Evolutionary conservation across 2,329 filamentous ascomycete genomes (phyloP).

Genomic region (Raffaelea ambrosiae): DNA sequence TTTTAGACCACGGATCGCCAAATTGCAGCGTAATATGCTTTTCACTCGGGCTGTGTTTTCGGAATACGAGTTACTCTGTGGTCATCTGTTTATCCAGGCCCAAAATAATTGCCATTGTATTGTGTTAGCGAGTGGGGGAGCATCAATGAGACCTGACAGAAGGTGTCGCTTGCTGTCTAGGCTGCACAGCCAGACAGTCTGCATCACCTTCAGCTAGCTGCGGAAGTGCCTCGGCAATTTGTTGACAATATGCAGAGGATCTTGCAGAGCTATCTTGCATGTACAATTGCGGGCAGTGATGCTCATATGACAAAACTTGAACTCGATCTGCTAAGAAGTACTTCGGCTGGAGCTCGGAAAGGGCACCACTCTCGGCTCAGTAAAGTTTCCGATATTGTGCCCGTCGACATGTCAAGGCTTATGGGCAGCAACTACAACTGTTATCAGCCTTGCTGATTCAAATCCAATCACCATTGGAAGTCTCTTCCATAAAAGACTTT

Average conservation of each 20-base stretch:
- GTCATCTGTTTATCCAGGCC: slow-evolving; percentile 61
- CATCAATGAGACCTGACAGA: slow-evolving; percentile 60
- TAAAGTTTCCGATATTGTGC: slow-evolving; percentile 72
- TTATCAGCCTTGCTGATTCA: slow-evolving; percentile 59
- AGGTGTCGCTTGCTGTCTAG: slow-evolving; percentile 72
- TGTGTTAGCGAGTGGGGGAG: too few relatives aligned
- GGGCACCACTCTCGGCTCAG: slow-evolving; percentile 70
- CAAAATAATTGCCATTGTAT: too few relatives aligned
- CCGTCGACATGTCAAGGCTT: slow-evolving; percentile 67
- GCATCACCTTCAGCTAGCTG: slow-evolving; percentile 33
- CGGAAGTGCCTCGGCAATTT: slow-evolving; percentile 55
- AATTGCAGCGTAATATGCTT: too few relatives aligned
- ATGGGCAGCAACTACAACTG: slow-evolving; percentile 60
- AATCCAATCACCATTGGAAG: slow-evolving; percentile 69
- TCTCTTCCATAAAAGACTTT: slow-evolving; percentile 68
- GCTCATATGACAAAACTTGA: slow-evolving; percentile 58
- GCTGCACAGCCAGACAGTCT: slow-evolving; percentile 58
- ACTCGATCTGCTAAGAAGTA: slow-evolving; percentile 68
- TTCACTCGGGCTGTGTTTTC: too few relatives aligned
- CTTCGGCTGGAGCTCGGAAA: slow-evolving; percentile 74
- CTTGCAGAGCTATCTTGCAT: slow-evolving; percentile 69
- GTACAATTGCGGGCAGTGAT: slow-evolving; percentile 51
- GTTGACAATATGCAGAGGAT: slow-evolving; percentile 63
- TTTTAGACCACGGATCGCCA: too few relatives aligned
- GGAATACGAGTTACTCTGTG: slow-evolving; percentile 26